Base-by-base conservation (phyloP, 306 rosid species). In the Dalbergia cultrata region DNA sequence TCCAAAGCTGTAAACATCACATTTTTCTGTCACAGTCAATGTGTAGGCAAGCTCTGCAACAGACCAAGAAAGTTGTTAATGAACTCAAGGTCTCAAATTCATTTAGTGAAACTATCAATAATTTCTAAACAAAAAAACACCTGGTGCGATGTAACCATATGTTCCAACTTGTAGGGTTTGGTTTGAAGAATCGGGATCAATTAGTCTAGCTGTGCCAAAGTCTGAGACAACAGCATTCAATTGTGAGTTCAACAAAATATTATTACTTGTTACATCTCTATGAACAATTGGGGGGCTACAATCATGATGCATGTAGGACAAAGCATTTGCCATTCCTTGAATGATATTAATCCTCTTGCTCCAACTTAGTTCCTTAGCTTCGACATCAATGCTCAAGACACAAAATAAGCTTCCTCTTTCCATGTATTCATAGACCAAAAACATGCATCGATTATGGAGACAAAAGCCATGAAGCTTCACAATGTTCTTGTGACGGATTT, bases 1-100 rank as follows among this genome's bases (percentile, higher is more conserved):
- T 52, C 67, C 74, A 53, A 77, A 77, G 0, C 54, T 74, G n/a
- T 74, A 60, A 13, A 74, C 59, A 43, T 75, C 79, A 45, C 70
- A 74, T 74, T 74, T 74, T 19, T 62, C 57, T 19, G 72, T 63
- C 3, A 76, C 50, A 0, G 3, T 35, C 16, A 49, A 9, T 3
- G 72, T 76, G 26, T 76, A 62, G 1, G 72, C 80, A 7, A 76
- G 14, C 12, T 76, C 64, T 76, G 37, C 11, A 50, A 66, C 13
- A 4, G 3, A 21, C 37, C 5, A 9, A 16, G 5, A 12, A 41
- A 41, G 9, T 45, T 45, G 50, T 10, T 6, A 60, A 31, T 18
- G 31, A 14, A 49, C 4, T n/a, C n/a, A n/a, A n/a, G n/a, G n/a
- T 12, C 9, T 22, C 5, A 13, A 41, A 18, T 7, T 19, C 13